Evolutionary conservation across 139 green algal species (phyloP), one percentile per base, ranked within the genome.

Genomic region (Gonium pectorale): DNA sequence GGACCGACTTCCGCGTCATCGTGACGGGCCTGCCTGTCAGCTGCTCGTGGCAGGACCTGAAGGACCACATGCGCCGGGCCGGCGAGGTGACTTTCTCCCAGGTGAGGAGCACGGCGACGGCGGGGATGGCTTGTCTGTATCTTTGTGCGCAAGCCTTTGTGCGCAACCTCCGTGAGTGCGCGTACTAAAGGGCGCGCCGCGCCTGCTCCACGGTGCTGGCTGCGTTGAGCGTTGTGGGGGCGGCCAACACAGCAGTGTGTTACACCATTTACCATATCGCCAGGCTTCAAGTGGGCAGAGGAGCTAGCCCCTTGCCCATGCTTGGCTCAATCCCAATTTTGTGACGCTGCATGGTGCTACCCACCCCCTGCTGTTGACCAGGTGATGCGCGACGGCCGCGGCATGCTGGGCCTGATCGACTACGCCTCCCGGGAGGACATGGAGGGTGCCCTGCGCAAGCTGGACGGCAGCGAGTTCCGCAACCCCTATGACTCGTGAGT

Each of bases 31-130:
- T 99, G 77, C 96, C 96, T 31, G 63, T 90, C 13, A 95, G 91
- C 19, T 94, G 93, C n/a, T 96, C 89, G 72, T 99, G 96, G 96
- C 96, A 99, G 86, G 96, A 99, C 86, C 90, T 99, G 22, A 99
- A 99, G 92, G 96, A 97, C 85, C 93, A 96, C 91, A 96, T 97
- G 93, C 89, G 94, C 67, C 80, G 78, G 11, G 83, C 86, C 27
- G 90, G 90, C 26, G 92, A 95, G 17, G 92, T 95, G 26, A 93
- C 92, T 0, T 95, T 93, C 79, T 74, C 88, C 46, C 87, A 94
- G 80, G 91, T 93, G 73, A 2, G 86, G n/a, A n/a, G n/a, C n/a
- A n/a, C n/a, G n/a, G n/a, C 5, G 29, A 54, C 70, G 38, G 67
- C 17, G 70, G 59, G 2, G 33, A 59, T 29, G 40, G 44, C 54